Base-by-base conservation (phyloP, 2,329 filamentous ascomycete species). In the Diaporthe sp. region DNA sequence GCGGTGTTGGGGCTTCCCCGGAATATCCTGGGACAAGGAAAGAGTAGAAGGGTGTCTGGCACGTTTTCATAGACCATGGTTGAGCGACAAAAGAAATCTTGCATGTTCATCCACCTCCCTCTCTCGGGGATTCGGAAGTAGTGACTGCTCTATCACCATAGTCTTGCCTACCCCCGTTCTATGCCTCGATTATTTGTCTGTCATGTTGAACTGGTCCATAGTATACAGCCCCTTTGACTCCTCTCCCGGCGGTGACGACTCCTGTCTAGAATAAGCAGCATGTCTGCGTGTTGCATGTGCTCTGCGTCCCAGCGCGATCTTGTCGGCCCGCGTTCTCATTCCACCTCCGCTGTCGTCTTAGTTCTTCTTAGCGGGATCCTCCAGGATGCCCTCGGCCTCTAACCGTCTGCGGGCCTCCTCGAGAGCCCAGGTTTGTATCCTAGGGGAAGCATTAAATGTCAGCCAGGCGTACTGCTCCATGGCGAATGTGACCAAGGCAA, bases 391-490 rank as follows among this genome's bases (percentile, higher is more conserved):
- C 89, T 99, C 97, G 76, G 92, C 94, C 88, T 99, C 97, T 90
- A 99, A 92, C 88, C 97, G 91, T 88, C 97, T 92, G 83, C 97
- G 92, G 72, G 97, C 97, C 88, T 99, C 97, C 87, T 99, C 97
- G 58, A 99, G 92, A 78, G 97, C 97, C 97, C 97, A 99, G 73
- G 96, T 98, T 89, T 98, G 97, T 92, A 99, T 98, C 85, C 97
- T 99, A 81, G 44, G 4, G 17, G 71, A 39, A 25, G 31, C 28
- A 78, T 85, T 80, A 85, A 82, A 78, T 79, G 55, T 74, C 59
- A 42, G 72, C 72, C n/a, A 53, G 49, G 46, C 37, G 25, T 65
- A 17, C 37, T 37, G 37, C 7, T 13, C n/a, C 37, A 5, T 12
- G 1, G 1, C 22, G 12, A 31, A 25, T 4, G 10, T 22, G 25